These are phyloP conservation scores for Yarrowia sp. DNA, from an alignment of 805 yeast genomes.

Conservation along the genomic window DNA sequence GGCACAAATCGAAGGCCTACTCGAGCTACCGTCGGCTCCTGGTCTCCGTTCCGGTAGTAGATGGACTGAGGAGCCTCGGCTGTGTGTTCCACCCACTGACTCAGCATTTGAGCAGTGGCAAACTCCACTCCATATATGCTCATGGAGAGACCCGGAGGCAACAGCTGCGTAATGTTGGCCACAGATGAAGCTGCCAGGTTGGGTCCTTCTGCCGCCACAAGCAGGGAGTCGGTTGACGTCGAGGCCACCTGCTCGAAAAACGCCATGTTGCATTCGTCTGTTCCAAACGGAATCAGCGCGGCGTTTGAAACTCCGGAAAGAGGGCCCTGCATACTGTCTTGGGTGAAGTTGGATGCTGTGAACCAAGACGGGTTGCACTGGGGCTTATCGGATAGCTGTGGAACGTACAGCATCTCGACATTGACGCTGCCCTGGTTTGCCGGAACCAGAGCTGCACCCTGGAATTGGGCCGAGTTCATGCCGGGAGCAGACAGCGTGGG, in stretches of 20 bases:
- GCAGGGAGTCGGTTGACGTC: background rate
- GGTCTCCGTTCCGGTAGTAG: background rate
- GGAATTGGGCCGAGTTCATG: conserved; percentile 4
- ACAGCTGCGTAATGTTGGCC: background rate
- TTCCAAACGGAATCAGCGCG: conserved; percentile 1
- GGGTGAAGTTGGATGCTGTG: background rate
- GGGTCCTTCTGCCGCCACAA: background rate
- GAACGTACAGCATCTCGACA: background rate
- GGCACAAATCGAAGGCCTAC: background rate
- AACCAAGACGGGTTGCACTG: conserved; percentile 10
- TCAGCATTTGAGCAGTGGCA: background rate
- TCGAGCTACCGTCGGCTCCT: background rate
- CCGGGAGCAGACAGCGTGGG: background rate
- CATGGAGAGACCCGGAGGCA: background rate
- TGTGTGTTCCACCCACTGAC: background rate
- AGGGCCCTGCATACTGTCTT: background rate
- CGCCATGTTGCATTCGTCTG: conserved; percentile 6
- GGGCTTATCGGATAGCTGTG: background rate
- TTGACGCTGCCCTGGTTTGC: background rate
- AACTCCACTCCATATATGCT: conserved; percentile 2
- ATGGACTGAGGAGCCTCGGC: background rate
- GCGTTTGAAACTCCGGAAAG: background rate
- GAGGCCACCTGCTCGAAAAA: background rate
- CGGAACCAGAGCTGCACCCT: background rate
- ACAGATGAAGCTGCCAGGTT: background rate